Evolutionary conservation across 208 protist genomes (phyloP).

Genomic region (Blastocrithidia nonstop): DNA sequence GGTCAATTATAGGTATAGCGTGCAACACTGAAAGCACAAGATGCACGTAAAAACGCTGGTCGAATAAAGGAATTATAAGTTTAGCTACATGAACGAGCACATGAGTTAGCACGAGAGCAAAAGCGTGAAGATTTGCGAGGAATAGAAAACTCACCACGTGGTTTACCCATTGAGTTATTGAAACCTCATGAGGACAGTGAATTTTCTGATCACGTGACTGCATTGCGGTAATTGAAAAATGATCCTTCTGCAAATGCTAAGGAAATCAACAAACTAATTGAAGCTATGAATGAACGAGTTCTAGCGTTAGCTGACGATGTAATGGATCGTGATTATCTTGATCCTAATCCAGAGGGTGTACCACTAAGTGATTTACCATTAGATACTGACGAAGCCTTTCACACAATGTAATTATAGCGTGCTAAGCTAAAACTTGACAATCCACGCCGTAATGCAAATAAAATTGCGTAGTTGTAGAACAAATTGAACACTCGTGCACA

Average conservation of each 20-base stretch:
- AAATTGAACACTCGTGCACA: slow-evolving; percentile 60
- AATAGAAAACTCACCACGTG: slow-evolving; percentile 12
- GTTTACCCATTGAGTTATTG: too few species aligned
- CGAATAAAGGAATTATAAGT: slow-evolving; percentile 48
- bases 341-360: slow-evolving; percentile 33
- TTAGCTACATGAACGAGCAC: slow-evolving; percentile 47
- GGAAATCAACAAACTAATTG: slow-evolving; percentile 13
- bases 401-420: slow-evolving; percentile 34
- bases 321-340: slow-evolving; percentile 21
- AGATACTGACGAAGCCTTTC: slow-evolving; percentile 32
- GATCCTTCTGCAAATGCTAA: too few species aligned
- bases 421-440: slow-evolving; percentile 44
- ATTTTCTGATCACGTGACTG: neutral
- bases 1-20: slow-evolving; percentile 38
- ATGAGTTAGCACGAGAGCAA: slow-evolving; percentile 43
- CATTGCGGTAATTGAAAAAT: slow-evolving; percentile 6
- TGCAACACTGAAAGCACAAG: slow-evolving; percentile 46
- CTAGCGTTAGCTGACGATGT: slow-evolving; percentile 27
- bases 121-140: slow-evolving; percentile 39
- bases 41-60: slow-evolving; percentile 26
- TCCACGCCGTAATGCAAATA: too few species aligned
- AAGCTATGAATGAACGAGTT: slow-evolving; percentile 21
- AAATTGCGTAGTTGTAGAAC: slow-evolving; percentile 54
- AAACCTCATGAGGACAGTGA: too few species aligned
- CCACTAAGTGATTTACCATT: slow-evolving; percentile 33